phyloP scores from a whole-genome alignment of 768 basidiomycete species.

The Russula dissimulans region DNA sequence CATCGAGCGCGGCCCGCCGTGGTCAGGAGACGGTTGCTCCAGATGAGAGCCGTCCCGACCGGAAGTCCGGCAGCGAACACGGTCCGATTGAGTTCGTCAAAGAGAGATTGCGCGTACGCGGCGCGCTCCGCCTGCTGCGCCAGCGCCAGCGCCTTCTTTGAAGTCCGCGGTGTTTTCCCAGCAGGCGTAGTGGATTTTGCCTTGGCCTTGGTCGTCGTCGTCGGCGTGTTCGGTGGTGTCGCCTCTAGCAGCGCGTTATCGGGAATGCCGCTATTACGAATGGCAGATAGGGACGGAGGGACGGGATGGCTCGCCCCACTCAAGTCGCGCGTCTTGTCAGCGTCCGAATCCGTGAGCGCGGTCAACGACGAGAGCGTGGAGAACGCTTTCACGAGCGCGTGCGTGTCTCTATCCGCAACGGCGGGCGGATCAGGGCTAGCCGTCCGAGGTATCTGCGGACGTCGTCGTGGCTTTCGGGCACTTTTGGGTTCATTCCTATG shows the following conservation, averaged over 20 bases:
- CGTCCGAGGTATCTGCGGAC: background rate
- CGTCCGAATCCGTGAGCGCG: conserved; percentile 9
- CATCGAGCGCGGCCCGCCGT: conserved; percentile 20
- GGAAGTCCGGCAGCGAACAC: conserved; percentile 16
- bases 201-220: background rate
- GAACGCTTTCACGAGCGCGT: conserved; percentile 7
- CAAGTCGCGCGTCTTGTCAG: background rate
- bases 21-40: conserved; percentile 18
- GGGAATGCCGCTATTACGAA: background rate
- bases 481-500: conserved; percentile 1
- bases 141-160: conserved; percentile 14
- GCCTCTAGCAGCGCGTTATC: background rate
- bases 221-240: too few relatives aligned
- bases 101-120: conserved; percentile 15
- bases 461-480: conserved; percentile 3
- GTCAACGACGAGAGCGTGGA: conserved; percentile 10
- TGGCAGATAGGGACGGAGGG: background rate
- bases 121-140: conserved; percentile 17
- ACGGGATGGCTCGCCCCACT: background rate
- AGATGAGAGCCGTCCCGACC: conserved; percentile 7
- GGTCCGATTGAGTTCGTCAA: conserved; percentile 15
- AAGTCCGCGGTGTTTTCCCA: conserved; percentile 14
- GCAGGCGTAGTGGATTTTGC: background rate
- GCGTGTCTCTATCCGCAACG: background rate
- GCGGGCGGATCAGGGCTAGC: background rate